These are phyloP conservation scores for Tubosaeta sp. DNA, from an alignment of 768 basidiomycete species.

Conservation along the genomic window DNA sequence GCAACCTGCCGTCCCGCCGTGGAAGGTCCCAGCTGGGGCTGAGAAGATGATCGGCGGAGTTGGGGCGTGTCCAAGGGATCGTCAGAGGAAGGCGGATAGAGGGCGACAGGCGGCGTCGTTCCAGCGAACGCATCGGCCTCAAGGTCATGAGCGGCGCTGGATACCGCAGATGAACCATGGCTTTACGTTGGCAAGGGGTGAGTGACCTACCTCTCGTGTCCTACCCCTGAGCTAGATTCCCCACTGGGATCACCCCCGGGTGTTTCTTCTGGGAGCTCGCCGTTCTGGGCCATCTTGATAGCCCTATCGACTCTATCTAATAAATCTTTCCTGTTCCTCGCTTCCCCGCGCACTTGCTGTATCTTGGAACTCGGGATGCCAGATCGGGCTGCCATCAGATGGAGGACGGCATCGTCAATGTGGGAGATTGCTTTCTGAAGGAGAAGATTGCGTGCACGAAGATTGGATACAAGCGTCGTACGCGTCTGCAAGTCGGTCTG, in stretches of 20 bases:
- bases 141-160: slow-evolving; percentile 1
- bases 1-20: slow-evolving; percentile 11
- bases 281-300: slow-evolving; percentile 27
- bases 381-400: slow-evolving; percentile 29
- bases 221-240: not conserved
- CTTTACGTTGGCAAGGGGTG: slow-evolving; percentile 1
- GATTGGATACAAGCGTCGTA: slow-evolving; percentile 24
- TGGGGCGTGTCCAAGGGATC: slow-evolving; percentile 14
- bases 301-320: slow-evolving; percentile 28
- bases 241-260: not conserved
- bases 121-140: slow-evolving; percentile 4
- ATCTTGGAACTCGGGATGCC: slow-evolving; percentile 29
- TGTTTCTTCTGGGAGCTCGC: slow-evolving; percentile 8
- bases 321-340: slow-evolving; percentile 30
- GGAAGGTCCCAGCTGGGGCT: slow-evolving; percentile 23
- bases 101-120: not conserved
- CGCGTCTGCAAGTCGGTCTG: slow-evolving; percentile 12
- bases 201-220: slow-evolving; percentile 15
- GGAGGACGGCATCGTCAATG: slow-evolving; percentile 30
- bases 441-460: slow-evolving; percentile 29
- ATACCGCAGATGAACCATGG: slow-evolving; percentile 4
- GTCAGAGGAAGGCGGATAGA: slow-evolving; percentile 3
- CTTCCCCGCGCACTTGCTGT: slow-evolving; percentile 28
- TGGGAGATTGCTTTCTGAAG: slow-evolving; percentile 30
- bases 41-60: slow-evolving; percentile 28